Conservation (phyloP, 768 basidiomycete species). For the Daedaleopsis sinensis region DNA sequence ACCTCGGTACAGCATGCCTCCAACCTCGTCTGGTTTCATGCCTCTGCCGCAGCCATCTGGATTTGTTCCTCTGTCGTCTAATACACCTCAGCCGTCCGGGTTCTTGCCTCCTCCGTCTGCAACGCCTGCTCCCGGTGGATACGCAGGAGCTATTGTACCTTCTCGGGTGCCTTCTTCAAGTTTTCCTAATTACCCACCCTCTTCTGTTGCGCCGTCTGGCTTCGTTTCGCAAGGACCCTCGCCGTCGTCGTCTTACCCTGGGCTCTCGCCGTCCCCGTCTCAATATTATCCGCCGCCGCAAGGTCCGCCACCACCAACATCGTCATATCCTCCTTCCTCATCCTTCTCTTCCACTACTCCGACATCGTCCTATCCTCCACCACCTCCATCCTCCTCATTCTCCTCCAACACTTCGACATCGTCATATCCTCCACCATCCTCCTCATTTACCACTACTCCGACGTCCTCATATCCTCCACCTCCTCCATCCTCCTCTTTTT, state of each 20-base stretch:
- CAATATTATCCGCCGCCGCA: constrained; percentile 16
- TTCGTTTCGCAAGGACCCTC: constrained; percentile 15
- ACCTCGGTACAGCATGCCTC: constrained; percentile 68
- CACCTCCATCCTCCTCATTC: constrained; percentile 10
- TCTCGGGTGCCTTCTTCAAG: constrained; percentile 28
- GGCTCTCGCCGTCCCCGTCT: constrained; percentile 6
- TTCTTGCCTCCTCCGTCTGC: constrained; percentile 25
- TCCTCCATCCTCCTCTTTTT: constrained; percentile 12
- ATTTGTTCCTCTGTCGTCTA: constrained; percentile 31
- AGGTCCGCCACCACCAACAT: not conserved
- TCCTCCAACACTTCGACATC: constrained; percentile 22
- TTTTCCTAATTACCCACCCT: constrained; percentile 19
- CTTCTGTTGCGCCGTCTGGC: constrained; percentile 12
- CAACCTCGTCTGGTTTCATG: constrained; percentile 69
- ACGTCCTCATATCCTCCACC: constrained; percentile 25
- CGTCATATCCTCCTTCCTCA: constrained; percentile 26
- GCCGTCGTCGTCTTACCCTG: constrained; percentile 12
- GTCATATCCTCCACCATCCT: constrained; percentile 22
- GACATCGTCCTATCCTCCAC: constrained; percentile 25
- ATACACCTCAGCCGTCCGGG: constrained; percentile 26
- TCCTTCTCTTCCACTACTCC: constrained; percentile 17
- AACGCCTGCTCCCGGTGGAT: constrained; percentile 28
- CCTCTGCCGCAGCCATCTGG: constrained; percentile 48
- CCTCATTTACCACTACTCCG: constrained; percentile 16
- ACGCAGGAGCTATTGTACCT: constrained; percentile 24